These are phyloP conservation scores for Daldinia sp. DNA, from an alignment of 2,329 filamentous ascomycete genomes.

Conservation along the genomic window DNA sequence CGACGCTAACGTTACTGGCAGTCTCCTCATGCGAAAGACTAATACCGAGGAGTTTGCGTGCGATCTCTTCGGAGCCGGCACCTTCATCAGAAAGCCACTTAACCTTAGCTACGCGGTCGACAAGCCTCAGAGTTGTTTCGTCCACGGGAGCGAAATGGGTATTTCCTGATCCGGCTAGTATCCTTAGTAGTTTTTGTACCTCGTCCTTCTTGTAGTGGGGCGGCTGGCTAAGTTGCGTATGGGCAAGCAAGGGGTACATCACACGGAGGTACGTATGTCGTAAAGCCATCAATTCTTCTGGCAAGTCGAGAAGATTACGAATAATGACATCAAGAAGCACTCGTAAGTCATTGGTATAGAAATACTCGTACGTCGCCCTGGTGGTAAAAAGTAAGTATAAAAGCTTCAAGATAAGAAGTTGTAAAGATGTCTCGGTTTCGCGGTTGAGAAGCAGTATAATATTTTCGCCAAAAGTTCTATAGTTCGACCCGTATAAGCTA, in stretches of 20 bases:
- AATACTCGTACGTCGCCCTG: constrained; percentile 92
- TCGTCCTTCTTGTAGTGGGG: constrained; percentile 94
- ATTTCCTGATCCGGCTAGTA: constrained; percentile 75
- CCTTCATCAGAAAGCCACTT: constrained; percentile 69
- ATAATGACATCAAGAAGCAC: constrained; percentile 96
- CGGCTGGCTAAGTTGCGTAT: constrained; percentile 88
- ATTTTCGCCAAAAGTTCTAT: constrained; percentile 97
- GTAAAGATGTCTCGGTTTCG: constrained; percentile 92
- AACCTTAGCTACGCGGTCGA: constrained; percentile 79
- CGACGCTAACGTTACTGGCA: constrained; percentile 80
- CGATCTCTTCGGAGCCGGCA: constrained; percentile 60
- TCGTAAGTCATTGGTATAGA: constrained; percentile 96
- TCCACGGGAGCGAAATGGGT: constrained; percentile 84
- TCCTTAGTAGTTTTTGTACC: constrained; percentile 78
- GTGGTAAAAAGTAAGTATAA: constrained; percentile 96
- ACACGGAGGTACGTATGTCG: constrained; percentile 96
- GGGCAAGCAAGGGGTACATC: constrained; percentile 86
- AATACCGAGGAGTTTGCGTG: constrained; percentile 75
- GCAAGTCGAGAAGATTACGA: constrained; percentile 94
- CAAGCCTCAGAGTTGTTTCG: constrained; percentile 81
- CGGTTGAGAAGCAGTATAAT: constrained; percentile 95
- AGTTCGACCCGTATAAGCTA: constrained; percentile 81
- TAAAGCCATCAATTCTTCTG: constrained; percentile 80
- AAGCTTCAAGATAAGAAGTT: constrained; percentile 95
- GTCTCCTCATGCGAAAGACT: constrained; percentile 73